These are phyloP conservation scores for Irpex sp. DNA, from an alignment of 1,284 basidiomycete genomes.

Conservation along the genomic window DNA sequence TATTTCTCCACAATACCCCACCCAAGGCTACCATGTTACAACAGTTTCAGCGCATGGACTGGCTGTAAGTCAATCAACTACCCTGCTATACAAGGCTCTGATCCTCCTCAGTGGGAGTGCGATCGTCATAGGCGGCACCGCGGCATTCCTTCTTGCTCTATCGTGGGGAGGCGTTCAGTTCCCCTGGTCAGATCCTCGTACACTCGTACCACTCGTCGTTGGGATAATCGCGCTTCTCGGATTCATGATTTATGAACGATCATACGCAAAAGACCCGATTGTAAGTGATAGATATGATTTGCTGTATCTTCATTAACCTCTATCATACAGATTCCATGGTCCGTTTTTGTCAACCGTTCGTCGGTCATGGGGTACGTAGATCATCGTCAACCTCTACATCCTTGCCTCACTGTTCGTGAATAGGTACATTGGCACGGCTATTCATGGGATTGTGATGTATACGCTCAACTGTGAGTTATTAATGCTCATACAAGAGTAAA, in stretches of 20 bases:
- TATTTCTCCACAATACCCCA: conserved; percentile 11
- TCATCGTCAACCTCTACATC: neutral
- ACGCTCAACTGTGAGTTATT: neutral
- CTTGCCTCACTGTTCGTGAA: neutral
- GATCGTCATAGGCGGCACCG: conserved; percentile 8
- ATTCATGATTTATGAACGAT: conserved; percentile 11
- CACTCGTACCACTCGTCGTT: conserved; percentile 9
- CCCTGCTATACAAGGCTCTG: neutral
- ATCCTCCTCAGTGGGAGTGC: conserved; percentile 2
- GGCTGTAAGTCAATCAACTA: conserved; percentile 1
- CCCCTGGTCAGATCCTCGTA: conserved; percentile 8
- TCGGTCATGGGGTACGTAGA: neutral
- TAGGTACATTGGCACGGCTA: neutral
- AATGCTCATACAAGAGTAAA: too few species aligned
- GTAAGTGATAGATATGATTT: neutral
- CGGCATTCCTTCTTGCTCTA: conserved; percentile 8
- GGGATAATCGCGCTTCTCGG: neutral
- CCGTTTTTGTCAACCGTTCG: neutral
- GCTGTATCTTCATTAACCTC: neutral
- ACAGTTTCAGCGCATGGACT: conserved; percentile 12
- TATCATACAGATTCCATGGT: neutral
- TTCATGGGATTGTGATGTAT: neutral
- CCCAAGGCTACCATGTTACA: conserved; percentile 1
- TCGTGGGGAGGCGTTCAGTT: conserved; percentile 15
- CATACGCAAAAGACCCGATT: conserved; percentile 4